Percentiles rank a stretch among this genome's conserved stretches.
Conservation (phyloP, 257 asterid genomes). For the Orobanche coerulescens region DNA sequence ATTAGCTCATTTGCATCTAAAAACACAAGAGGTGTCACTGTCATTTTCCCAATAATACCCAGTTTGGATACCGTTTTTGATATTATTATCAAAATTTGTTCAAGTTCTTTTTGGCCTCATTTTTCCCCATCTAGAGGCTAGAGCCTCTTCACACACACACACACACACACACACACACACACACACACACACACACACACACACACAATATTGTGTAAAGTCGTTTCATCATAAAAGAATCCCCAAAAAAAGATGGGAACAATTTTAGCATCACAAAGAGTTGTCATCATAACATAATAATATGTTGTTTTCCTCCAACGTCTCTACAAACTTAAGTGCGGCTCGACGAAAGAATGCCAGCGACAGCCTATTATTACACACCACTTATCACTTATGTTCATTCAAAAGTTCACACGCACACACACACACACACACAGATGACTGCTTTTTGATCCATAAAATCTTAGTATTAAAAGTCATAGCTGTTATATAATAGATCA, state of each 20-base stretch:
- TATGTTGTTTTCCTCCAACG: not conserved
- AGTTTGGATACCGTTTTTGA: too few species aligned
- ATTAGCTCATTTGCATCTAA: too few species aligned
- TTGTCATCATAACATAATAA: not conserved
- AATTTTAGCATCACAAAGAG: not conserved
- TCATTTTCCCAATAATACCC: too few species aligned
- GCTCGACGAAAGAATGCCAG: not conserved
- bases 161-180: too few species aligned
- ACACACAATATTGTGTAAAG: too few species aligned
- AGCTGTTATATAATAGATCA: slow-evolving; percentile 21
- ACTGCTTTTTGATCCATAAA: slow-evolving; percentile 24
- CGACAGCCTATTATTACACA: slow-evolving; percentile 5
- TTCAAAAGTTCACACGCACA: not conserved
- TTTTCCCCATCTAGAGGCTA: too few species aligned
- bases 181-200: too few species aligned
- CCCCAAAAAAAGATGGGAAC: not conserved
- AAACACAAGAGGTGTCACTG: too few species aligned
- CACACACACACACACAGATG: slow-evolving; percentile 11
- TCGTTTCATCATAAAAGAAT: not conserved
- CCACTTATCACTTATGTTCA: slow-evolving; percentile 8
- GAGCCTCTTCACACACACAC: too few species aligned
- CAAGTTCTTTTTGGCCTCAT: too few species aligned
- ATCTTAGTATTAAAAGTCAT: slow-evolving; percentile 1
- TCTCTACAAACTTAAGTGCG: not conserved
- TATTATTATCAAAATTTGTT: too few species aligned